Evolutionary conservation across 2,329 filamentous ascomycete genomes (phyloP).

Genomic region (Pseudocercospora macadamiae): DNA sequence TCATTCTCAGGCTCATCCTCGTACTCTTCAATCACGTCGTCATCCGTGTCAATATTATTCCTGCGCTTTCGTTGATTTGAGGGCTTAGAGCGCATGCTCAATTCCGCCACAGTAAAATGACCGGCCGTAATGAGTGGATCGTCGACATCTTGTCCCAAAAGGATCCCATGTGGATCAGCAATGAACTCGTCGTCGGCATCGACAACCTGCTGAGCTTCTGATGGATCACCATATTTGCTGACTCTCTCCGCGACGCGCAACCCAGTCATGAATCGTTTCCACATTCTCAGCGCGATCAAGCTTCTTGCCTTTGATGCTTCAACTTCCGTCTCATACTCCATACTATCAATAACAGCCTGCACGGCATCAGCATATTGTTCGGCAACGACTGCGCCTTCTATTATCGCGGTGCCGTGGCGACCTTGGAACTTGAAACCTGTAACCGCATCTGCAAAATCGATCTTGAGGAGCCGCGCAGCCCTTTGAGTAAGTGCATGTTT

Average conservation of each 20-base stretch:
- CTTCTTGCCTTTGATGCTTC: constrained; percentile 61
- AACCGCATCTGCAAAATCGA: constrained; percentile 88
- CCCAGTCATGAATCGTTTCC: constrained; percentile 63
- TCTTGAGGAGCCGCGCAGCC: constrained; percentile 73
- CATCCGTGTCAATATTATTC: constrained; percentile 11
- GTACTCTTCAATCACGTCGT: background rate
- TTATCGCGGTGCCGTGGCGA: constrained; percentile 79
- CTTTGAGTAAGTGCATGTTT: constrained; percentile 62
- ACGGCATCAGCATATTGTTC: constrained; percentile 72
- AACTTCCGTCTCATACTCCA: constrained; percentile 68
- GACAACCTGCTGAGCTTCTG: constrained; percentile 9
- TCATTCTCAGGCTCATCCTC: background rate
- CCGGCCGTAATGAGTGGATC: constrained; percentile 28
- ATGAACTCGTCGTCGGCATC: constrained; percentile 16
- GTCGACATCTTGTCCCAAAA: constrained; percentile 17
- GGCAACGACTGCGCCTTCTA: constrained; percentile 77
- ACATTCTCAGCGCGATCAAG: constrained; percentile 55
- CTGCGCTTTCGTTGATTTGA: constrained; percentile 5
- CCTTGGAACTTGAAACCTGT: constrained; percentile 89
- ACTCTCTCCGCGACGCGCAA: constrained; percentile 74
- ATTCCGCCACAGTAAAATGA: constrained; percentile 25
- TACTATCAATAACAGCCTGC: constrained; percentile 65
- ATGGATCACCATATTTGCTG: constrained; percentile 53
- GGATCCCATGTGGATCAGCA: constrained; percentile 22
- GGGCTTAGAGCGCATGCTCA: constrained; percentile 7